Conservation (phyloP, 805 yeast genomes). For the Kregervanrija pseudodelftensis region DNA sequence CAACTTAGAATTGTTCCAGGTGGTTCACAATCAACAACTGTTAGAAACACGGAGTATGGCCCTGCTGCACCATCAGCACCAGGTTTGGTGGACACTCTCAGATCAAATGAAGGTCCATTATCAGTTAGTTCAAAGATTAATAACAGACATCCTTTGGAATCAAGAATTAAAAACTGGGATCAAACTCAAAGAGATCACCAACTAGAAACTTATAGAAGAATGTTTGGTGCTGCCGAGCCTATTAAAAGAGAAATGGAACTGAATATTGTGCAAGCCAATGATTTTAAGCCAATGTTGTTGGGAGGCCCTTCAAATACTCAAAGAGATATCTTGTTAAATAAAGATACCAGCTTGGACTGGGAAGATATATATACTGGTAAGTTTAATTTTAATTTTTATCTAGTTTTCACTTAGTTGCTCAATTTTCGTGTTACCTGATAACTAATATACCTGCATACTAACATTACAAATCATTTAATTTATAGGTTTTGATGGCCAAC, state of each 20-base stretch:
- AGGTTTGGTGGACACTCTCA: conserved; percentile 60
- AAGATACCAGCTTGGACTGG: conserved; percentile 80
- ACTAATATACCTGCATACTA: neutral
- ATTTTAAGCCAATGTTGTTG: conserved; percentile 56
- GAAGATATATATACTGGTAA: conserved; percentile 75
- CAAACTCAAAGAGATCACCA: conserved; percentile 59
- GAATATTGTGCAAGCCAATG: conserved; percentile 60
- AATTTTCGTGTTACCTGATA: too few species aligned
- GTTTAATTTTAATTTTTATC: conserved; percentile 5
- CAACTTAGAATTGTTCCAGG: conserved; percentile 53
- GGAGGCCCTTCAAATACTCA: conserved; percentile 46
- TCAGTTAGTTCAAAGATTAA: conserved; percentile 56
- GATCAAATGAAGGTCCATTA: conserved; percentile 58
- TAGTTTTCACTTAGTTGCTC: too few species aligned
- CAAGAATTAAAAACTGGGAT: conserved; percentile 75
- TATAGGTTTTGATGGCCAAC: conserved; percentile 31
- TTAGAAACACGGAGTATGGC: conserved; percentile 46
- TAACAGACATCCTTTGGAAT: conserved; percentile 81
- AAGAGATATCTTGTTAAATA: conserved; percentile 69
- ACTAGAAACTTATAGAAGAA: conserved; percentile 70
- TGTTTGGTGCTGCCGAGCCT: conserved; percentile 92
- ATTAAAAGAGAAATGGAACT: conserved; percentile 88
- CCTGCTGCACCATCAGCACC: conserved; percentile 60
- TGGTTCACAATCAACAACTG: conserved; percentile 34
- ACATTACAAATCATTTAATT: neutral